Evolutionary conservation across 2,329 filamentous ascomycete genomes (phyloP), one percentile per base, ranked within the genome.

Genomic region (Fusarium circinatum): DNA sequence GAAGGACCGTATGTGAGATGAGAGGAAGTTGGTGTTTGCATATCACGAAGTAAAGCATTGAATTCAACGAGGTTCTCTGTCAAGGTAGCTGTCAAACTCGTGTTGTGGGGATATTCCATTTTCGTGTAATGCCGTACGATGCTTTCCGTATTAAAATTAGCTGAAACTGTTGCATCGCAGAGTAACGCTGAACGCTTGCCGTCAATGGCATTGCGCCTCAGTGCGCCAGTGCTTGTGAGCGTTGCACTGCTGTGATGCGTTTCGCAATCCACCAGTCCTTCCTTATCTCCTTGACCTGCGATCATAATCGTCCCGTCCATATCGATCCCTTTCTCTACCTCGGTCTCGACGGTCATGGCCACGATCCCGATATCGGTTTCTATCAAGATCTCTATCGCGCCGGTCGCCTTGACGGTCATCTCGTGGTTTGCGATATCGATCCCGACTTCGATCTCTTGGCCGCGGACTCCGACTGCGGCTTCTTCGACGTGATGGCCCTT

Each of bases 361-460:
- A 42, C 78, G 79, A 64, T 80, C 80, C 74, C 75, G 78, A 75
- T 80, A 76, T 41, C 79, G 73, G 39, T 82, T 67, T 54, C 70
- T 67, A 64, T 78, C 77, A 48, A 73, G 70, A 45, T 77, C 73
- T 61, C 70, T 73, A 42, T 78, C 76, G 61, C 79, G 78, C 58
- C 78, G 71, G 44, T 79, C 79, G 32, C 77, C 75, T 63, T 71
- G 71, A 8, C 67, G 59, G 39, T 76, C 71, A 36, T 80, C 79
- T 47, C 77, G 72, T 52, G 73, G 57, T 52, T 73, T 76, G 32
- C 78, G 77, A 65, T 75, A 68, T 45, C 75, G 70, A 24, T 78
- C 74, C 36, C 83, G 78, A 30, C 76, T 75, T 59, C 73, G 75
- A 20, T 77, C 61, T 69, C 62, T 62, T 55, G 71, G 56, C 64